These are phyloP conservation scores for Erysimum pusillum DNA, from an alignment of 441 rosid genomes.

Conservation along the genomic window DNA sequence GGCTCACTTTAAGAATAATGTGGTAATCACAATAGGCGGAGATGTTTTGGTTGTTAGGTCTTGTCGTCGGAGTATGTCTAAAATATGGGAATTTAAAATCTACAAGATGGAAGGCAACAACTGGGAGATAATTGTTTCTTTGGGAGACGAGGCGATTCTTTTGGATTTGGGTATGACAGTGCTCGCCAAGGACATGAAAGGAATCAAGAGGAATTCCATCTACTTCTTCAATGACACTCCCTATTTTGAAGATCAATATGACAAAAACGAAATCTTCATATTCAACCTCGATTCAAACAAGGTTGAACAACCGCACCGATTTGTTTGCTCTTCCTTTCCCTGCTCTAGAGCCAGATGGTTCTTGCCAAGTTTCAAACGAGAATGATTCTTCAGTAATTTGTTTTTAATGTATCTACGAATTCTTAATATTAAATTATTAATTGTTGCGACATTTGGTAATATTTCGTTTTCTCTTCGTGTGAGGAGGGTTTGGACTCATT, in stretches of 20 bases:
- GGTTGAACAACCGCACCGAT: not conserved
- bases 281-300: not conserved
- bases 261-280: not conserved
- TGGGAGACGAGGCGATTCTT: too few species aligned
- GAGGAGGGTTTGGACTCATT: too few species aligned
- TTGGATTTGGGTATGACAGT: too few species aligned
- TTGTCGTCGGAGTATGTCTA: not conserved
- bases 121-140: too few species aligned
- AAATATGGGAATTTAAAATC: conserved; percentile 21
- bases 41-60: conserved; percentile 1
- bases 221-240: not conserved
- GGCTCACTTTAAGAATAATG: not conserved
- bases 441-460: too few species aligned
- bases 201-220: too few species aligned
- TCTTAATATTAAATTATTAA: too few species aligned
- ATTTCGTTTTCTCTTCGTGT: too few species aligned
- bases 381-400: not conserved
- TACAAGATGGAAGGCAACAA: conserved; percentile 2
- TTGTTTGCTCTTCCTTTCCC: not conserved
- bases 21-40: not conserved
- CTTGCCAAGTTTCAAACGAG: conserved; percentile 7
- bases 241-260: not conserved
- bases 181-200: too few species aligned
- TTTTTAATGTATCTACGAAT: too few species aligned
- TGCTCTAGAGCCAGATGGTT: not conserved